Evolutionary conservation across 2,329 filamentous ascomycete species (phyloP).

Genomic region (Fonsecaea multimorphosa): DNA sequence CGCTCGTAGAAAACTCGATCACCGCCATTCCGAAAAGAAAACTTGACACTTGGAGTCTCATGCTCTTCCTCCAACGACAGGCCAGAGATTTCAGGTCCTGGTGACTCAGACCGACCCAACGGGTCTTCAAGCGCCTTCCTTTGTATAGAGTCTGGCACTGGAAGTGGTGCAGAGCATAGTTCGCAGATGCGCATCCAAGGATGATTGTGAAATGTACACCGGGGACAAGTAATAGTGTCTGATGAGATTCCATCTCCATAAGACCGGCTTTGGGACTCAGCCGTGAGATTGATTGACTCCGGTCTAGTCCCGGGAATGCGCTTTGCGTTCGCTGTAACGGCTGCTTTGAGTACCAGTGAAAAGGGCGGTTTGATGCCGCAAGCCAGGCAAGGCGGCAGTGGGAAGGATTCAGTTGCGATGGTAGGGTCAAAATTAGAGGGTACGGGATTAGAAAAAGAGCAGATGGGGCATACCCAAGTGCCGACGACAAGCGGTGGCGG

Average conservation of each 20-base stretch:
- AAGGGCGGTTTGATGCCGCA: conserved; percentile 93
- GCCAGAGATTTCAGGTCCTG: conserved; percentile 69
- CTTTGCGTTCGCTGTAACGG: conserved; percentile 73
- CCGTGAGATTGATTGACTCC: conserved; percentile 7
- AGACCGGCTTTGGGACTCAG: not conserved
- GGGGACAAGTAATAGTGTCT: conserved; percentile 65
- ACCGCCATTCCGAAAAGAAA: conserved; percentile 82
- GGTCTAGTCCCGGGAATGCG: conserved; percentile 37
- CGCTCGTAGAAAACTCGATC: conserved; percentile 90
- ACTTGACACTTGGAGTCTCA: conserved; percentile 76
- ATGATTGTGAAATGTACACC: conserved; percentile 94
- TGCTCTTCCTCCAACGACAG: conserved; percentile 60
- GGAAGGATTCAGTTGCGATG: conserved; percentile 77
- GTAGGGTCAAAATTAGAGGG: conserved; percentile 91
- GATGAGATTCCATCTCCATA: conserved; percentile 21
- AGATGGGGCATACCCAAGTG: conserved; percentile 96
- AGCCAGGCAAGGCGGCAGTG: conserved; percentile 82
- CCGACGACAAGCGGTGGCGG: conserved; percentile 55
- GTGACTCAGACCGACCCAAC: conserved; percentile 70
- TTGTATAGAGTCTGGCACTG: conserved; percentile 49
- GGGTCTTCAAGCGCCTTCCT: conserved; percentile 52
- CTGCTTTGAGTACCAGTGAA: conserved; percentile 81
- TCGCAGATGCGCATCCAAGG: conserved; percentile 85
- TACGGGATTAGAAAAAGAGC: conserved; percentile 90
- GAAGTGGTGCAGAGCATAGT: conserved; percentile 81